Base-by-base conservation (phyloP, 1,284 basidiomycete species). In the Phaffia rhodozyma region DNA sequence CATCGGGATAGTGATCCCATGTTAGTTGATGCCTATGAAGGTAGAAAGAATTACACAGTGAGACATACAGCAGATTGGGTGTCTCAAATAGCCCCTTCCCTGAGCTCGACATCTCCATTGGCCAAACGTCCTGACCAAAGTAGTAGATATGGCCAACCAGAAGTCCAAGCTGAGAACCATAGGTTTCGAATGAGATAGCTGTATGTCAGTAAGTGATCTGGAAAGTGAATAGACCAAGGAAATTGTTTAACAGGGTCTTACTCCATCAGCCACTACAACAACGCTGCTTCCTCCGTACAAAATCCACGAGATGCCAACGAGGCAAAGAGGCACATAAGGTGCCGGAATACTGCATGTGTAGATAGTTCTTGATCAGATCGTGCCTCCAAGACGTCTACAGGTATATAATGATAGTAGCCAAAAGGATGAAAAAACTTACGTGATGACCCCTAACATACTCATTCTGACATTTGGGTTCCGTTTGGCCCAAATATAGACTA, bases 401-500 rank as follows among this genome's bases (percentile, higher is more conserved):
- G 5, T 27, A 58, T 6, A 29, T 29, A 20, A 30, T 27, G 29
- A 38, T 38, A 13, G 55, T 16, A 47, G 34, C 4, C 6, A 34
- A 34, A 5, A 43, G 2, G 34, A 30, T 25, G 16, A 25, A n/a
- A 7, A 20, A 38, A 70, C 75, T 48, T 61, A 76, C 74, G 90
- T 93, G 69, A 98, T 80, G 34, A 97, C 79, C 3, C 96, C 94
- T 71, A 98, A 96, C 30, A 98, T 81, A 5, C 90, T 92, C 67
- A 98, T 89, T n/a, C 91, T 89, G 5, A 92, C 89, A 34, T 87
- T 85, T 1, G 93, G 90, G 73, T 97, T 96, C 20, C 92, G 80
- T 58, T 96, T 80, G 9, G 91, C 91, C 94, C 96, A 98, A 66
- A 98, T 80, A 74, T 98, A 98, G 57, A 97, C 94, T 3, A 96